Evolutionary conservation across 1,284 basidiomycete species (phyloP).

Genomic region (Xanthoconium separans): DNA sequence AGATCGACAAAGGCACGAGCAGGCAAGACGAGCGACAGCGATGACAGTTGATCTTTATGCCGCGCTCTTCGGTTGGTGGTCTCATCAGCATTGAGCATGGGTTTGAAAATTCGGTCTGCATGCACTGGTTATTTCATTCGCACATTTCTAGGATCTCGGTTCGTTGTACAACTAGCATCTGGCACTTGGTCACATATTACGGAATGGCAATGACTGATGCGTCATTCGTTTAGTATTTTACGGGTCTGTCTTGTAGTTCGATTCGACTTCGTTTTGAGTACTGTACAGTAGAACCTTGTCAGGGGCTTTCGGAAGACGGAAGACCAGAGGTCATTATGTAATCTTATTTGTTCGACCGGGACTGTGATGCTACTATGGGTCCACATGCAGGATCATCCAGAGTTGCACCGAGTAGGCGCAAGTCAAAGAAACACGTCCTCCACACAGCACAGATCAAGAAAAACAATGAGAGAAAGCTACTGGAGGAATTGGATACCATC

Average conservation of each 20-base stretch:
- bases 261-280: neutral
- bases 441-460: slow-evolving; percentile 42
- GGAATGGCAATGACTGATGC: slow-evolving; percentile 2
- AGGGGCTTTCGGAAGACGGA: too few relatives aligned
- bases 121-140: slow-evolving; percentile 7
- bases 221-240: slow-evolving; percentile 12
- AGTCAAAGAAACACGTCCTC: slow-evolving; percentile 16
- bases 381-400: slow-evolving; percentile 8
- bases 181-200: slow-evolving; percentile 1
- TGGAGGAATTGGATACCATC: slow-evolving; percentile 53
- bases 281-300: too few relatives aligned
- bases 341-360: too few relatives aligned
- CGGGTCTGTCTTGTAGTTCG: slow-evolving; percentile 16
- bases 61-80: neutral
- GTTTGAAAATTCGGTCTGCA: slow-evolving; percentile 4
- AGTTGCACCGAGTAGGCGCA: slow-evolving; percentile 9
- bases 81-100: neutral
- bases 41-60: slow-evolving; percentile 20
- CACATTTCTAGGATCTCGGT: slow-evolving; percentile 4
- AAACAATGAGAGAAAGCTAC: slow-evolving; percentile 49
- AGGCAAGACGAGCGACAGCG: slow-evolving; percentile 26
- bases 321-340: too few relatives aligned
- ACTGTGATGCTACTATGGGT: too few relatives aligned
- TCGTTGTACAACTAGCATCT: slow-evolving; percentile 19
- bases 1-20: slow-evolving; percentile 3